phyloP scores from a whole-genome alignment of 208 protist species.

The Phytomonas serpens region DNA sequence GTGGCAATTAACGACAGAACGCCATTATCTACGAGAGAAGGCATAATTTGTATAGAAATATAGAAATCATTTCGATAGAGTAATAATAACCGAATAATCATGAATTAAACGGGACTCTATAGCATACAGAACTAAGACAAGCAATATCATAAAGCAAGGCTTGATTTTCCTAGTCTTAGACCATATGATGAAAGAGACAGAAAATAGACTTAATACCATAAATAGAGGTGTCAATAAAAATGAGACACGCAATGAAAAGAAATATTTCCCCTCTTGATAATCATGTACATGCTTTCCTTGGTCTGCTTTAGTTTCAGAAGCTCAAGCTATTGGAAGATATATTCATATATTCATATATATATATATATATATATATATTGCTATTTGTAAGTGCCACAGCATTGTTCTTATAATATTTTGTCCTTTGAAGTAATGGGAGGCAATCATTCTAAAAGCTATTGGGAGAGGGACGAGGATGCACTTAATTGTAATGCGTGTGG shows the following conservation, averaged over 20 bases:
- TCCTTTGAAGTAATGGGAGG: conserved; percentile 29
- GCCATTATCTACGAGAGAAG: background rate
- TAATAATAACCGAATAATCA: background rate
- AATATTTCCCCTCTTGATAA: background rate
- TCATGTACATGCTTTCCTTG: background rate
- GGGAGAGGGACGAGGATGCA: conserved; percentile 83
- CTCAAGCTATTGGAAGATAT: background rate
- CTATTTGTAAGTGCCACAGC: background rate
- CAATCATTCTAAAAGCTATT: conserved; percentile 61
- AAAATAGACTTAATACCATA: background rate
- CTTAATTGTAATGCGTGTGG: conserved; percentile 70
- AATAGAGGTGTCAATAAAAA: background rate
- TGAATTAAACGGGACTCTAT: background rate
- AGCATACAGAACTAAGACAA: background rate
- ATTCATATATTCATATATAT: background rate
- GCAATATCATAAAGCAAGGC: background rate
- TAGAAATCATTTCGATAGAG: conserved; percentile 1
- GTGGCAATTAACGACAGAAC: background rate
- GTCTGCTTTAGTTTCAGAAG: background rate
- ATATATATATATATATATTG: background rate
- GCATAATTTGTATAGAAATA: background rate
- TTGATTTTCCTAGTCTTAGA: background rate
- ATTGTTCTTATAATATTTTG: conserved; percentile 6
- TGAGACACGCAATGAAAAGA: background rate
- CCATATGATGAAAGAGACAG: background rate